These are phyloP conservation scores for Avena sativa DNA, from an alignment of 176 grass and related monocot species.

Conservation along the genomic window DNA sequence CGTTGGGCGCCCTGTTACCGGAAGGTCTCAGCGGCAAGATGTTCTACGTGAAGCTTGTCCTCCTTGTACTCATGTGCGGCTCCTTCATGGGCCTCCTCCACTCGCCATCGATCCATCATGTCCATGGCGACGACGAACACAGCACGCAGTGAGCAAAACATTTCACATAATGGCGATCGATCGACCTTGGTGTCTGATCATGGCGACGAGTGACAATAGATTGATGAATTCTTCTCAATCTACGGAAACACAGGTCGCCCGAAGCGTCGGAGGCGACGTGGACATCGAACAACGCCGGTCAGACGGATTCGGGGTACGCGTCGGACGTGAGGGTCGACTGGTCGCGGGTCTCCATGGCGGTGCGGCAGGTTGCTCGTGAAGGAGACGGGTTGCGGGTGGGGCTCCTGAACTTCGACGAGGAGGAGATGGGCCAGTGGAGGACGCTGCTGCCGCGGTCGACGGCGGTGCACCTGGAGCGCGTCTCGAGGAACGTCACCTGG, in stretches of 20 bases:
- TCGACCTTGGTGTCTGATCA: neutral
- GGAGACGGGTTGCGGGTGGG: conserved; percentile 29
- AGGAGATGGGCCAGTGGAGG: conserved; percentile 41
- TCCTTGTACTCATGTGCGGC: conserved; percentile 59
- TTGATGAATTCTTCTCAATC: neutral
- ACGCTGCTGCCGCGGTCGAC: conserved; percentile 29
- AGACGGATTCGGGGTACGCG: conserved; percentile 36
- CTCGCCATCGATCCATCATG: conserved; percentile 53
- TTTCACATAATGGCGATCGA: neutral
- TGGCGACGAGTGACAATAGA: neutral
- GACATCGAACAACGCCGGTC: conserved; percentile 26
- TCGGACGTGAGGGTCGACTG: conserved; percentile 52
- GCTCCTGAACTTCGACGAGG: conserved; percentile 54
- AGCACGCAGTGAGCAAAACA: conserved; percentile 31
- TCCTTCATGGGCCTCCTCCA: conserved; percentile 62
- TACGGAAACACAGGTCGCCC: conserved; percentile 28
- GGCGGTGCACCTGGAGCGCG: conserved; percentile 38
- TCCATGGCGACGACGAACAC: conserved; percentile 13
- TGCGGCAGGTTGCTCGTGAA: neutral
- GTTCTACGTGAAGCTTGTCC: conserved; percentile 57
- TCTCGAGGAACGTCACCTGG: conserved; percentile 56
- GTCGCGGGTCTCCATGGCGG: conserved; percentile 40
- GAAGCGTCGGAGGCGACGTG: neutral
- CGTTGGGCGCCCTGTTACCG: conserved; percentile 38
- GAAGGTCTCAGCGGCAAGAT: conserved; percentile 50